Evolutionary conservation across 1,284 basidiomycete species (phyloP).

Genomic region (Volvariella surrecta): DNA sequence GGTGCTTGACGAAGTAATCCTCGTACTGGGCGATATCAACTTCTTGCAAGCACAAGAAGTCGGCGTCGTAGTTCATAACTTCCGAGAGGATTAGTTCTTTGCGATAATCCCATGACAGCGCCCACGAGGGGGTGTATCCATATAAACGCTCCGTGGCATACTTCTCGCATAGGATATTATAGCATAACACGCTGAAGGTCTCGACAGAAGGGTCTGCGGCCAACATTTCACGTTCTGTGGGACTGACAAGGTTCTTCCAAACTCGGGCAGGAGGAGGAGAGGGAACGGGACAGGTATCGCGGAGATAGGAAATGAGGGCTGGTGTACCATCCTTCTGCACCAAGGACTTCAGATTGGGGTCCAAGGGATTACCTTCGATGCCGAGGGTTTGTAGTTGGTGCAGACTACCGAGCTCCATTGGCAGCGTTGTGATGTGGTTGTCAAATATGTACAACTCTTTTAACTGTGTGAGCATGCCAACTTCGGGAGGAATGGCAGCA

Average conservation of each 20-base stretch:
- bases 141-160: constrained; percentile 89
- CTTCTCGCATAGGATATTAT: constrained; percentile 94
- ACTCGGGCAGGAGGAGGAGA: constrained; percentile 76
- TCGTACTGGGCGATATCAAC: constrained; percentile 92
- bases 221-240: constrained; percentile 55
- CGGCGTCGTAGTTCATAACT: constrained; percentile 76
- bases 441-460: constrained; percentile 96
- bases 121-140: constrained; percentile 97
- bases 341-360: constrained; percentile 67
- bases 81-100: constrained; percentile 89
- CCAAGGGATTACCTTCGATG: constrained; percentile 93
- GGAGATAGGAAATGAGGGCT: constrained; percentile 81
- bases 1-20: constrained; percentile 81
- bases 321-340: constrained; percentile 91
- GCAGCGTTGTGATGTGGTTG: constrained; percentile 83
- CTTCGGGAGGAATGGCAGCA: constrained; percentile 71
- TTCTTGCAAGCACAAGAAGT: constrained; percentile 93
- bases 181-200: constrained; percentile 79
- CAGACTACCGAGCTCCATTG: constrained; percentile 83
- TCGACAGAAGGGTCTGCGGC: constrained; percentile 51
- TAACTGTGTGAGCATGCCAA: constrained; percentile 87
- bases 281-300: constrained; percentile 82
- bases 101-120: constrained; percentile 91
- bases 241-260: constrained; percentile 74
- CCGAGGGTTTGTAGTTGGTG: constrained; percentile 93